Percentiles rank a stretch among this genome's conserved stretches.
These are phyloP conservation scores for Penicillium sp. DNA, from an alignment of 2,329 filamentous ascomycete species.

Conservation along the genomic window DNA sequence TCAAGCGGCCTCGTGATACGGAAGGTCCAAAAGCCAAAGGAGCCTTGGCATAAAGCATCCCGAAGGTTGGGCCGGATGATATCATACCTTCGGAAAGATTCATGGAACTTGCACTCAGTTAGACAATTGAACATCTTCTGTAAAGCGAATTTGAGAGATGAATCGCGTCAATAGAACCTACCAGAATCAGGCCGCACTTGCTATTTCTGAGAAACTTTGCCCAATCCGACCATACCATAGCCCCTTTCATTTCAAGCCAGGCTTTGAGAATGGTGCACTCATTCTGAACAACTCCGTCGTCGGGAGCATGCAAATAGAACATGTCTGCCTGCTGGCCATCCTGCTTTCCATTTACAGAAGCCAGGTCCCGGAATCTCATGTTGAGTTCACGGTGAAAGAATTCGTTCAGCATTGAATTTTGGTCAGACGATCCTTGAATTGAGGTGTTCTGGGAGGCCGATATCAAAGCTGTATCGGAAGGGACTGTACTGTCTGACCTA, in stretches of 20 bases:
- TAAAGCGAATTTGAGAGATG: not conserved
- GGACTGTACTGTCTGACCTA: not conserved
- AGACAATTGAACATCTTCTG: not conserved
- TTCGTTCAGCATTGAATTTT: not conserved
- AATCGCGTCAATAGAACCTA: slow-evolving; percentile 24
- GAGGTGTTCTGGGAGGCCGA: not conserved
- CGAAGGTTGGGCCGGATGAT: slow-evolving; percentile 28
- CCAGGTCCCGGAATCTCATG: slow-evolving; percentile 33
- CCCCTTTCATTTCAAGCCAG: slow-evolving; percentile 26
- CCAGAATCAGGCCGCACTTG: slow-evolving; percentile 35
- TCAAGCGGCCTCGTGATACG: slow-evolving; percentile 31
- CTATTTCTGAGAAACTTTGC: slow-evolving; percentile 33
- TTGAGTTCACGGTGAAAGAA: slow-evolving; percentile 21
- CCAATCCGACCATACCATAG: slow-evolving; percentile 39
- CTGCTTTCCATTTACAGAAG: slow-evolving; percentile 18
- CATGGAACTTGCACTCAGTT: slow-evolving; percentile 35
- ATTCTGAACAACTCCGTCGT: slow-evolving; percentile 9
- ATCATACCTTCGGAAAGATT: slow-evolving; percentile 35
- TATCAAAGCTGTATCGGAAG: not conserved
- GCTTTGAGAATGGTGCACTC: slow-evolving; percentile 32
- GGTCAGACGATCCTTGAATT: not conserved
- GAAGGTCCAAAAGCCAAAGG: slow-evolving; percentile 39
- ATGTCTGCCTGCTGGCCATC: slow-evolving; percentile 22
- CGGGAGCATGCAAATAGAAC: slow-evolving; percentile 41
- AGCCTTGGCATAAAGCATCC: slow-evolving; percentile 22